Conservation (phyloP, 805 yeast species). For the Teunomyces barrocoloradensis region DNA sequence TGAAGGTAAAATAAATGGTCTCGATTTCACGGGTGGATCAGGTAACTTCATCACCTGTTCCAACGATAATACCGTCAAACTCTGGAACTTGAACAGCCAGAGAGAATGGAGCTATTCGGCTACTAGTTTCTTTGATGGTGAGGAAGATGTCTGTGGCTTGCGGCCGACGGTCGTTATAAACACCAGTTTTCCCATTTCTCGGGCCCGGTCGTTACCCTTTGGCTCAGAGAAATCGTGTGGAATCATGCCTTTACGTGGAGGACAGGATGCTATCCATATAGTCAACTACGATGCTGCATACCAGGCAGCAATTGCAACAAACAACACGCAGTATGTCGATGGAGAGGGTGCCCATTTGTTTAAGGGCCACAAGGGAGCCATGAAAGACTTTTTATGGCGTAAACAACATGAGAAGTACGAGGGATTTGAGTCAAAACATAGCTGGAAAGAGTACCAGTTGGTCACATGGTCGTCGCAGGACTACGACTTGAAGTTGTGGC, state of each 20-base stretch:
- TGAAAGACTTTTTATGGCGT: conserved; percentile 89
- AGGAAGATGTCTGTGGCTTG: conserved; percentile 3
- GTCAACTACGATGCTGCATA: conserved; percentile 46
- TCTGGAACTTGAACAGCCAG: conserved; percentile 62
- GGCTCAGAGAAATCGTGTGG: conserved; percentile 75
- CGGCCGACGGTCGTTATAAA: conserved; percentile 56
- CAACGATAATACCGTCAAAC: conserved; percentile 76
- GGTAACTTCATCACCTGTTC: conserved; percentile 76
- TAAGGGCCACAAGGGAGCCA: conserved; percentile 80
- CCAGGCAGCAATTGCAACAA: conserved; percentile 20
- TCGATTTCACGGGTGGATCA: conserved; percentile 70
- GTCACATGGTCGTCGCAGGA: conserved; percentile 91
- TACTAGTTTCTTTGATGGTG: conserved; percentile 17
- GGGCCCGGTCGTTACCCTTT: conserved; percentile 87
- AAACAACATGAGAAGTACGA: conserved; percentile 37
- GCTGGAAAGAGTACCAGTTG: conserved; percentile 82
- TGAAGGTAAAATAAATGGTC: conserved; percentile 80
- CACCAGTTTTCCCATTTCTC: conserved; percentile 82
- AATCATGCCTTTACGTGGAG: conserved; percentile 88
- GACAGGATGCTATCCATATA: conserved; percentile 60
- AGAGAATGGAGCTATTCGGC: conserved; percentile 12
- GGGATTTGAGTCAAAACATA: conserved; percentile 49
- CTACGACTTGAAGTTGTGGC: conserved; percentile 82
- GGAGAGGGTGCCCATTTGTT: conserved; percentile 42
- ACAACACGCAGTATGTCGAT: conserved; percentile 23